These are phyloP conservation scores for Cryptococcus floricola DNA, from an alignment of 1,284 basidiomycete species.

Conservation along the genomic window DNA sequence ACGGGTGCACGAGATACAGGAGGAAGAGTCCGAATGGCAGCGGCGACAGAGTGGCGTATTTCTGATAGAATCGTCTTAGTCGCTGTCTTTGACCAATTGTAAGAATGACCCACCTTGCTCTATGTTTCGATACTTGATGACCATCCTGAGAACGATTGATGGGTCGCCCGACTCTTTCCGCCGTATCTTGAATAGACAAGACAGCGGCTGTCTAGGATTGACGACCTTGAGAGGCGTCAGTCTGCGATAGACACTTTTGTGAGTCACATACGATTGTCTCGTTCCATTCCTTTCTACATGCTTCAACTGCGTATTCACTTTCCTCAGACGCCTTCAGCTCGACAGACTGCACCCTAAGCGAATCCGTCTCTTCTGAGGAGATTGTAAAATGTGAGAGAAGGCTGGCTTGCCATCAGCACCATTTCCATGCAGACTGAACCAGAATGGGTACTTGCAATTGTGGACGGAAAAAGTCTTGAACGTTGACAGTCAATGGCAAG, in stretches of 20 bases:
- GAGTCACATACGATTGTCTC: not conserved
- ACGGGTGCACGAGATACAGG: not conserved
- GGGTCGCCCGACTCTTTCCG: conserved; percentile 1
- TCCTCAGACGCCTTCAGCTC: conserved; percentile 17
- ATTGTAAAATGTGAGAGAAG: conserved; percentile 49
- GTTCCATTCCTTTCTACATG: conserved; percentile 19
- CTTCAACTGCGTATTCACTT: conserved; percentile 19
- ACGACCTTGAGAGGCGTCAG: conserved; percentile 18
- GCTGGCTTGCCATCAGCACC: conserved; percentile 15
- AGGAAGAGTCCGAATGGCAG: conserved; percentile 2
- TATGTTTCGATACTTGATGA: conserved; percentile 38
- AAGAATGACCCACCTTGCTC: conserved; percentile 33
- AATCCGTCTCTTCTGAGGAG: conserved; percentile 42
- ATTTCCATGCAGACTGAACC: not conserved
- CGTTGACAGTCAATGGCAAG: conserved; percentile 49
- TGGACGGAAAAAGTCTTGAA: conserved; percentile 51
- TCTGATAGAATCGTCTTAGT: not conserved
- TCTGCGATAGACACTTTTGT: not conserved
- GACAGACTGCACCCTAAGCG: conserved; percentile 37
- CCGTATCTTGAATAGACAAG: conserved; percentile 43
- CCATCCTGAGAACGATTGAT: conserved; percentile 25
- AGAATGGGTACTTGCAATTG: conserved; percentile 30
- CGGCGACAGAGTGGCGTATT: not conserved
- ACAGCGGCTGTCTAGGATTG: conserved; percentile 32
- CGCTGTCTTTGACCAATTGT: not conserved